Base-by-base conservation (phyloP, 148 eudicot species). In the Pouteria glomerata region DNA sequence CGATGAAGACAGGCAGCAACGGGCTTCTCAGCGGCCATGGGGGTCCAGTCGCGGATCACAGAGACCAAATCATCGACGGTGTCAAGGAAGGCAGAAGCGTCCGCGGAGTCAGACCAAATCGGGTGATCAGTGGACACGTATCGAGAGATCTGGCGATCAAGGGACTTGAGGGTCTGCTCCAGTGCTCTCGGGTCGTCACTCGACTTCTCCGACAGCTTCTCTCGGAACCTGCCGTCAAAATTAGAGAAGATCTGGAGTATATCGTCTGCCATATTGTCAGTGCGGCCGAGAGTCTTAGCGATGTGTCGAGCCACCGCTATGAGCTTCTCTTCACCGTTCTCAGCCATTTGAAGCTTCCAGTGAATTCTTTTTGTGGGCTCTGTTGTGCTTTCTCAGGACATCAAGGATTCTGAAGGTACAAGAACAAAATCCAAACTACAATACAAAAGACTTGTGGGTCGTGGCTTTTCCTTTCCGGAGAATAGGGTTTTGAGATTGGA, bases 221-320 rank as follows among this genome's bases (percentile, higher is more conserved):
- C 92, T 0, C 97, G 85, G 26, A 95, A 80, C 2, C 99, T 83
- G 55, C 88, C 87, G 72, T 95, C 99, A 74, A 90, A 95, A 63
- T 82, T 88, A 35, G 99, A 95, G 90, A 91, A 95, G 12, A 91
- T 92, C 71, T 96, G 87, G 80, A 96, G 86, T 3, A 92, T 92
- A 58, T 92, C 97, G 71, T 92, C 96, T 45, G 99, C 87, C 87
- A 92, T 89, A 57, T 81, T 88, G 55, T 96, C 93, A 41, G 92
- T 85, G 70, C 90, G 97, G 23, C 99, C 99, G 0, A 96, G 83
- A 0, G 97, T 85, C 53, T 88, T 96, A 23, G 96, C 99, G 16
- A 96, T 92, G 78, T 96, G 99, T 1, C 92, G 78, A 0, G 99
- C 99, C 1, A 92, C 88, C n/a, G 96, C 97, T 27, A 96, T 83